A percentile compares a stretch with the other conserved stretches of the same genome.
phyloP scores from a whole-genome alignment of 2,329 filamentous ascomycete genomes.

The Venturia pyrina region DNA sequence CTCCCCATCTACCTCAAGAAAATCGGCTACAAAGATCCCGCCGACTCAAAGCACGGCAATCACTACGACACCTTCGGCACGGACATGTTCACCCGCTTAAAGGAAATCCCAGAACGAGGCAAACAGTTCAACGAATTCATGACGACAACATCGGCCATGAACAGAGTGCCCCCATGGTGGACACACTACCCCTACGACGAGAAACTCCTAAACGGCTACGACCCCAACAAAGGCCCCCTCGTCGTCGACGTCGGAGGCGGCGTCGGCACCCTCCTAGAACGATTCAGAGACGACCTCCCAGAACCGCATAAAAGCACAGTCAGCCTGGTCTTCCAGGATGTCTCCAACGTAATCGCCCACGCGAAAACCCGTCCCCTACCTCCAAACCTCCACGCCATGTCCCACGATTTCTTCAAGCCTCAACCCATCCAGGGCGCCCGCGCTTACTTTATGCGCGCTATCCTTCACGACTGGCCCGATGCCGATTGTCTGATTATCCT shows the following conservation, averaged over 20 bases:
- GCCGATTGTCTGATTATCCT: conserved; percentile 22
- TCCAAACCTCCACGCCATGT: conserved; percentile 15
- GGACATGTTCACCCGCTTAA: not conserved
- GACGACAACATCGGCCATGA: not conserved
- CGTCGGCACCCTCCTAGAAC: not conserved
- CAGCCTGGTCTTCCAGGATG: conserved; percentile 12
- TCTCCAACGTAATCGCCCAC: not conserved
- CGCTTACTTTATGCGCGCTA: conserved; percentile 23
- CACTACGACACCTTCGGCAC: not conserved
- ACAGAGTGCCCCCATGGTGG: not conserved
- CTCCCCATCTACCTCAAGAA: not conserved
- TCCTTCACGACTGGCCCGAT: conserved; percentile 26
- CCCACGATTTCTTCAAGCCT: conserved; percentile 24
- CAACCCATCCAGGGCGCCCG: conserved; percentile 22
- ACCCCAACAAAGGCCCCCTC: not conserved
- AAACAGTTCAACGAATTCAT: not conserved
- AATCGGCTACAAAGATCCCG: not conserved
- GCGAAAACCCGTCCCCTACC: not conserved
- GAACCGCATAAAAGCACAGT: not conserved
- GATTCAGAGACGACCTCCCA: conserved; percentile 2
- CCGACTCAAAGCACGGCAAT: not conserved
- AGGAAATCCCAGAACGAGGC: not conserved
- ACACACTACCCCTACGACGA: not conserved
- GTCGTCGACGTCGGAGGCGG: conserved; percentile 12
- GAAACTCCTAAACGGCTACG: not conserved